Evolutionary conservation across 2,329 filamentous ascomycete species (phyloP), one percentile per base, ranked within the genome.

Genomic region (Ophiostoma piceae): DNA sequence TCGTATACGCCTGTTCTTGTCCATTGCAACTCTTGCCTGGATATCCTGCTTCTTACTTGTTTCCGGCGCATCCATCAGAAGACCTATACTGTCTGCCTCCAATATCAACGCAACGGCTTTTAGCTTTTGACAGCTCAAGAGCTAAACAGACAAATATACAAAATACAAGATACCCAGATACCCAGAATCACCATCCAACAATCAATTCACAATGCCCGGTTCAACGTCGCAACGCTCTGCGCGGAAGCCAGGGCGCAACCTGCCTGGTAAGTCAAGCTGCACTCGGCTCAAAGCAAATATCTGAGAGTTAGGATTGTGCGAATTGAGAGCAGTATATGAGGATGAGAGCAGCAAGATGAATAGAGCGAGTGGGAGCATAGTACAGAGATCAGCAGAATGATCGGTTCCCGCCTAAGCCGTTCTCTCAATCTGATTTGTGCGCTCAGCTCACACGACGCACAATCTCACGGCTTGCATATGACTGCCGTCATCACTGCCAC

Each of bases 241-340:
- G n/a, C 32, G 62, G 35, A 65, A 22, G 32, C 62, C 19, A 9
- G 62, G 62, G 16, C 19, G 32, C 4, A n/a, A 65, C 37, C 32
- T 65, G 32, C 62, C 62, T 65, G 62, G 62, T 65, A 65, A 39
- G 62, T 65, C 32, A 65, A 65, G 16, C 22, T 12, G 35, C 19
- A 65, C n/a, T 22, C 9, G n/a, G 54, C 16, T 14, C 11, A 19
- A 47, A 7, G 43, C 43, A n/a, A 19, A 32, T 19, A 65, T 65
- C 19, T 22, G 26, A 65, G n/a, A 60, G 22, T 43, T 16, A 16
- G 0, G 41, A 43, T 16, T 43, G 5, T 35, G 3, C 4, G 35
- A 35, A 35, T 35, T 35, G 35, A 35, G 35, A 35, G 35, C 43
- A 41, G 9, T 4, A 22, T 29, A 14, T 14, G 57, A 32, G 57